Evolutionary conservation across 495 filamentous ascomycete species (phyloP).

Genomic region (Penicillium steckii): DNA sequence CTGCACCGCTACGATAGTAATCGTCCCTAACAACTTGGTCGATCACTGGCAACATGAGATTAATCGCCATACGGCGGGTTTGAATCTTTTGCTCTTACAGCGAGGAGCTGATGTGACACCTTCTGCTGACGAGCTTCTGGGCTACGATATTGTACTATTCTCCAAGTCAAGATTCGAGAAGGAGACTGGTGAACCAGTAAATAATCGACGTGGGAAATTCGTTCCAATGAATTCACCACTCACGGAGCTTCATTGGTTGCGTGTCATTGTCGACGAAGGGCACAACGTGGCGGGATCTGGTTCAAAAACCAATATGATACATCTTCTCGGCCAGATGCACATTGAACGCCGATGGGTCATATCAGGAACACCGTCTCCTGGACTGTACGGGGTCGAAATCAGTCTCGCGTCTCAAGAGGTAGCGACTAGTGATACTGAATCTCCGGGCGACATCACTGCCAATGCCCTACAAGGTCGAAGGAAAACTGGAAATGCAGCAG

Average conservation of each 20-base stretch:
- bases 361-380: conserved; percentile 83
- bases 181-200: conserved; percentile 42
- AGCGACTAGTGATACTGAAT: conserved; percentile 35
- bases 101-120: conserved; percentile 56
- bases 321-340: conserved; percentile 63
- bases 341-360: conserved; percentile 84
- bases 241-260: conserved; percentile 72
- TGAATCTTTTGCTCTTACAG: conserved; percentile 63
- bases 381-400: conserved; percentile 73
- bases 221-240: conserved; percentile 55
- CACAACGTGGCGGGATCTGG: conserved; percentile 68
- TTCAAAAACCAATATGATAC: conserved; percentile 61
- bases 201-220: conserved; percentile 32
- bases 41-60: conserved; percentile 61
- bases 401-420: conserved; percentile 53
- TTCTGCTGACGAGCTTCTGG: conserved; percentile 52
- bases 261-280: conserved; percentile 90
- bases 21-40: conserved; percentile 52
- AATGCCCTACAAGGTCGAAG: conserved; percentile 34
- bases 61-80: conserved; percentile 63
- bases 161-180: conserved; percentile 70
- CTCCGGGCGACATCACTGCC: conserved; percentile 27
- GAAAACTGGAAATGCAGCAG: conserved; percentile 35
- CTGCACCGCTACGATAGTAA: conserved; percentile 61
- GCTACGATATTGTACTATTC: conserved; percentile 79